phyloP scores from a whole-genome alignment of 1,284 basidiomycete species.

The Stygiomarasmius scandens region DNA sequence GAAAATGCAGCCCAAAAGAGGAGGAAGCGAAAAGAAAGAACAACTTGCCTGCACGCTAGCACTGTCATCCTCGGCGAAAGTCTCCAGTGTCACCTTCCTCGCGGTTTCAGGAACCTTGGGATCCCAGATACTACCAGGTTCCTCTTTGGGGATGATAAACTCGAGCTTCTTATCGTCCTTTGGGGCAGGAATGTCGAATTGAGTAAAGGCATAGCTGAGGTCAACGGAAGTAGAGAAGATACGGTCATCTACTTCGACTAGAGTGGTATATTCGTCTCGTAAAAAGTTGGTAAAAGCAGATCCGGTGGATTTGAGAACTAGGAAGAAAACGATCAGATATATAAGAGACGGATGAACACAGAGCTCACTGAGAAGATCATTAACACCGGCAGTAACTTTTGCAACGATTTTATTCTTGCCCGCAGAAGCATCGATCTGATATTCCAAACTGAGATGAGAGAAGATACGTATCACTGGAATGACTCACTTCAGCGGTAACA shows the following conservation, averaged over 20 bases:
- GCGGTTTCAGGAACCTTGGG: slow-evolving; percentile 61
- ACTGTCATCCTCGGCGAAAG: slow-evolving; percentile 88
- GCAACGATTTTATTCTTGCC: slow-evolving; percentile 64
- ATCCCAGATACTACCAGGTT: slow-evolving; percentile 59
- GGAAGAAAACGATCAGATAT: background rate
- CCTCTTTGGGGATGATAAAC: slow-evolving; percentile 39
- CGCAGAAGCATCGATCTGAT: slow-evolving; percentile 60
- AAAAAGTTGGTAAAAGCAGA: slow-evolving; percentile 86
- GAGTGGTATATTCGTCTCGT: slow-evolving; percentile 88
- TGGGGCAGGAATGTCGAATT: slow-evolving; percentile 49
- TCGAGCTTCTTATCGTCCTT: slow-evolving; percentile 51
- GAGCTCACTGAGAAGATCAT: slow-evolving; percentile 74
- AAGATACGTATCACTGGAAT: no score
- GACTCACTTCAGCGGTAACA: slow-evolving; percentile 62
- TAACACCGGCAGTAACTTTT: slow-evolving; percentile 68
- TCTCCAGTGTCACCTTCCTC: slow-evolving; percentile 71
- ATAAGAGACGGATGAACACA: background rate
- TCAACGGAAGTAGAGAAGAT: slow-evolving; percentile 88
- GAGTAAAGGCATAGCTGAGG: slow-evolving; percentile 66
- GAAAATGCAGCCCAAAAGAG: background rate
- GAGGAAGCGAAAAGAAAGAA: background rate
- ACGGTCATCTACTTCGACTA: slow-evolving; percentile 81
- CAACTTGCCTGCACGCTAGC: slow-evolving; percentile 82
- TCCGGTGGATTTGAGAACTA: slow-evolving; percentile 90
- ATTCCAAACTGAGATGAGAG: no score